A percentile compares a stretch with the other conserved stretches of the same genome.
These are phyloP conservation scores for Xylaria sp. DNA, from an alignment of 2,329 filamentous ascomycete genomes.

Conservation along the genomic window DNA sequence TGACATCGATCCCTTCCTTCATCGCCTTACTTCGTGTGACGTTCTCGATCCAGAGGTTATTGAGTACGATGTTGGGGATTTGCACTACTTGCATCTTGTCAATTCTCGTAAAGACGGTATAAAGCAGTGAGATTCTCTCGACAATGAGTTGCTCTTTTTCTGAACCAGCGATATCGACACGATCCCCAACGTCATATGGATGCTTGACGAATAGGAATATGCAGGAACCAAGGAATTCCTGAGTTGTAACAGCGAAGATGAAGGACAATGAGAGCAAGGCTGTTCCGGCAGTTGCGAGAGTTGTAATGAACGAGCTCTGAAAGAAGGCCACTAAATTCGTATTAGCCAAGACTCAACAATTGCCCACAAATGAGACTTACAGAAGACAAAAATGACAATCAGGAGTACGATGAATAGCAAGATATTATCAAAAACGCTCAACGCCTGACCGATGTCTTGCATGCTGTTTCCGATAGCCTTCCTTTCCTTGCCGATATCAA, in stretches of 20 bases:
- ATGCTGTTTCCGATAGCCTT: constrained; percentile 92
- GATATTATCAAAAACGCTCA: constrained; percentile 88
- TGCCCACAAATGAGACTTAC: constrained; percentile 55
- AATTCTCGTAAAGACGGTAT: constrained; percentile 88
- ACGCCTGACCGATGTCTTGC: constrained; percentile 96
- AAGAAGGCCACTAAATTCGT: constrained; percentile 78
- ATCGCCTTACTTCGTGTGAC: constrained; percentile 90
- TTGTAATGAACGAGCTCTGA: constrained; percentile 84
- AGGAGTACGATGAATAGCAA: constrained; percentile 83
- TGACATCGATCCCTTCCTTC: constrained; percentile 83
- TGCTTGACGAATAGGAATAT: constrained; percentile 99
- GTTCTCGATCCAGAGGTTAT: constrained; percentile 95
- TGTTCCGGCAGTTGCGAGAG: constrained; percentile 88
- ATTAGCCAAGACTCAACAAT: constrained; percentile 24
- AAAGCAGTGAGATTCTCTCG: constrained; percentile 93
- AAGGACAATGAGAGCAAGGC: constrained; percentile 95
- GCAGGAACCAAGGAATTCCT: constrained; percentile 97
- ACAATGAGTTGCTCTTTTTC: constrained; percentile 76
- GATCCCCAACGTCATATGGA: constrained; percentile 94
- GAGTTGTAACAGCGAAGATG: constrained; percentile 89
- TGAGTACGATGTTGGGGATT: constrained; percentile 91
- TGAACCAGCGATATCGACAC: constrained; percentile 77
- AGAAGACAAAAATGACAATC: constrained; percentile 83
- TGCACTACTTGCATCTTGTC: constrained; percentile 82
- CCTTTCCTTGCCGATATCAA: constrained; percentile 84